Evolutionary conservation across 805 yeast genomes (phyloP).

Genomic region (Lipomyces chichibuensis): DNA sequence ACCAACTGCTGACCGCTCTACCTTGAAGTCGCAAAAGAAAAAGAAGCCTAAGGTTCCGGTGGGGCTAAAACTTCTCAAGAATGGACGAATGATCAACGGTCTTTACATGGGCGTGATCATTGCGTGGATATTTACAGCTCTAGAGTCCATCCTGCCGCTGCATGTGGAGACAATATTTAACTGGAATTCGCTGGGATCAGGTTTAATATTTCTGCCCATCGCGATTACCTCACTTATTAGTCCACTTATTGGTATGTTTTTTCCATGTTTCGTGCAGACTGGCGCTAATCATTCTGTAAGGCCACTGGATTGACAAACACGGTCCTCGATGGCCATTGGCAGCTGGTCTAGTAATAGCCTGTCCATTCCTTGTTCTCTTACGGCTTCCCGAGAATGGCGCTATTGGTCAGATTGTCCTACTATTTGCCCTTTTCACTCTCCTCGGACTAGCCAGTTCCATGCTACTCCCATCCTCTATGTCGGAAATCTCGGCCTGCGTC

Average conservation of each 20-base stretch:
- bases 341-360: slow-evolving; percentile 37
- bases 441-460: slow-evolving; percentile 38
- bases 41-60: slow-evolving; percentile 14
- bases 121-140: slow-evolving; percentile 42
- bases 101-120: slow-evolving; percentile 39
- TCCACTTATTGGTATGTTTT: slow-evolving; percentile 37
- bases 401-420: slow-evolving; percentile 39
- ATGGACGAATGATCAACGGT: slow-evolving; percentile 35
- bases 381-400: slow-evolving; percentile 39
- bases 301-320: slow-evolving; percentile 38
- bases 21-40: neutral
- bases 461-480: slow-evolving; percentile 40
- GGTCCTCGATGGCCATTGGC: slow-evolving; percentile 41
- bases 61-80: slow-evolving; percentile 11
- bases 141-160: slow-evolving; percentile 44
- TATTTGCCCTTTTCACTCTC: slow-evolving; percentile 40
- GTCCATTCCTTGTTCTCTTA: slow-evolving; percentile 37
- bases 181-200: slow-evolving; percentile 41
- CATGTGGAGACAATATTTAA: slow-evolving; percentile 41
- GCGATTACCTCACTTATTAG: slow-evolving; percentile 41
- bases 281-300: neutral
- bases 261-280: neutral
- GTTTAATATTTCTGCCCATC: slow-evolving; percentile 42
- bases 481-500: slow-evolving; percentile 40
- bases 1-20: neutral